Conservation (phyloP, 352 stramenopile genomes). For the Globisporangium heterothallicum region DNA sequence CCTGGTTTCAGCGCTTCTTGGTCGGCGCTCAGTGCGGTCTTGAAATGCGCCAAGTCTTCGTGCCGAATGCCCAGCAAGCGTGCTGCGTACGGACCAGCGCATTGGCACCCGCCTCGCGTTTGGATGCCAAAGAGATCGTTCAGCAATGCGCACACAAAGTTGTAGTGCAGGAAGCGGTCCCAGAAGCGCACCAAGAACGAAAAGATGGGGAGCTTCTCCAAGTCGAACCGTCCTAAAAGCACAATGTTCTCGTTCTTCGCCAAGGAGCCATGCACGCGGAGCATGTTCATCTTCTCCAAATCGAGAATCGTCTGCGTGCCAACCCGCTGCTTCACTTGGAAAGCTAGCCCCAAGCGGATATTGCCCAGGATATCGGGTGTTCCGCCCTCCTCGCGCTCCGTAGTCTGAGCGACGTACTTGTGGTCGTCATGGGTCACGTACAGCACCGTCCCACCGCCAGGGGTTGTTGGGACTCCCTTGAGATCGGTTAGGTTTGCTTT, state of each 20-base stretch:
- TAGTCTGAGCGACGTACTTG: constrained; percentile 66
- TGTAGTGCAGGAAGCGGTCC: constrained; percentile 95
- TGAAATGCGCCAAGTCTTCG: constrained; percentile 53
- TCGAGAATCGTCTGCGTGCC: constrained; percentile 42
- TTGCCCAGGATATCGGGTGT: constrained; percentile 94
- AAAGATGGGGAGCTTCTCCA: constrained; percentile 87
- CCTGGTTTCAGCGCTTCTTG: constrained; percentile 93
- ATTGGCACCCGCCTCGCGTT: constrained; percentile 50
- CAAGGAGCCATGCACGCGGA: constrained; percentile 34
- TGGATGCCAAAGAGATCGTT: constrained; percentile 98
- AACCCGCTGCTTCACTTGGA: constrained; percentile 85
- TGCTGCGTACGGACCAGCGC: constrained; percentile 94
- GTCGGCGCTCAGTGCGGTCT: constrained; percentile 83
- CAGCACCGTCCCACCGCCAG: constrained; percentile 45
- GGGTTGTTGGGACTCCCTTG: constrained; percentile 49
- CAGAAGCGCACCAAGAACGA: constrained; percentile 91
- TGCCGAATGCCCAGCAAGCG: constrained; percentile 87
- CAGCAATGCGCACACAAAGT: constrained; percentile 96
- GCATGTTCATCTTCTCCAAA: constrained; percentile 36
- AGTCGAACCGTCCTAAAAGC: constrained; percentile 72
- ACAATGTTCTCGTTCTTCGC: constrained; percentile 63
- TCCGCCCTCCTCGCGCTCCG: constrained; percentile 91
- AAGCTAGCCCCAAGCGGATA: constrained; percentile 88
- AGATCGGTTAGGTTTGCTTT: constrained; percentile 82
- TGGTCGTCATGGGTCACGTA: constrained; percentile 55